phyloP scores from a whole-genome alignment of 2,329 filamentous ascomycete genomes.

The Aspergillus sp. region DNA sequence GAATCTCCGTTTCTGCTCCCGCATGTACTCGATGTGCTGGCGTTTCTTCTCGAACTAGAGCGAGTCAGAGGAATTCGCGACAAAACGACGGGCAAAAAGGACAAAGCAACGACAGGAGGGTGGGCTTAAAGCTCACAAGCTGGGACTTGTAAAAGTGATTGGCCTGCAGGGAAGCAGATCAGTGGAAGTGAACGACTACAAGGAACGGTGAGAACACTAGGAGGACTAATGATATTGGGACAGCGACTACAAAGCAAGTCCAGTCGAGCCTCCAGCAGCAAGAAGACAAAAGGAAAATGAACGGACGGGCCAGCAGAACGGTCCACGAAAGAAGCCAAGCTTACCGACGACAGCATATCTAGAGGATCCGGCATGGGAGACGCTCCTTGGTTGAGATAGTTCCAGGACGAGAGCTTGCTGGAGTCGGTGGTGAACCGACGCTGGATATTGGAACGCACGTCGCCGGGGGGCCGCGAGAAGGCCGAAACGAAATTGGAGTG shows the following conservation, averaged over 20 bases:
- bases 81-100: no score
- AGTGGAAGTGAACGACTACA: conserved; percentile 3
- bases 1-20: conserved; percentile 79
- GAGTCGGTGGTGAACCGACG: conserved; percentile 91
- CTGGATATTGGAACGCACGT: conserved; percentile 68
- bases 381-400: conserved; percentile 51
- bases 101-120: neutral
- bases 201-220: conserved; percentile 3
- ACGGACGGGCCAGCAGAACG: no score
- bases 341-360: conserved; percentile 47
- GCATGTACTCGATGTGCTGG: conserved; percentile 80
- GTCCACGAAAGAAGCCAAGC: conserved; percentile 13
- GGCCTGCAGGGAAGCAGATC: conserved; percentile 11
- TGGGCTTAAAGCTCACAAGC: conserved; percentile 10
- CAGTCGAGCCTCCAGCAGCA: neutral
- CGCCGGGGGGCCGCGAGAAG: conserved; percentile 48
- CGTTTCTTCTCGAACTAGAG: conserved; percentile 85
- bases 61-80: conserved; percentile 27
- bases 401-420: conserved; percentile 68
- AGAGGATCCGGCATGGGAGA: conserved; percentile 45
- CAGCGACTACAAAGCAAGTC: conserved; percentile 1
- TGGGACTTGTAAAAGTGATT: conserved; percentile 16
- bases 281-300: no score
- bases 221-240: neutral
- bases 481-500: conserved; percentile 56